A percentile compares a stretch with the other conserved stretches of the same genome.
Conservation (phyloP, 2,329 filamentous ascomycete genomes). For the Cladosporium sp. region DNA sequence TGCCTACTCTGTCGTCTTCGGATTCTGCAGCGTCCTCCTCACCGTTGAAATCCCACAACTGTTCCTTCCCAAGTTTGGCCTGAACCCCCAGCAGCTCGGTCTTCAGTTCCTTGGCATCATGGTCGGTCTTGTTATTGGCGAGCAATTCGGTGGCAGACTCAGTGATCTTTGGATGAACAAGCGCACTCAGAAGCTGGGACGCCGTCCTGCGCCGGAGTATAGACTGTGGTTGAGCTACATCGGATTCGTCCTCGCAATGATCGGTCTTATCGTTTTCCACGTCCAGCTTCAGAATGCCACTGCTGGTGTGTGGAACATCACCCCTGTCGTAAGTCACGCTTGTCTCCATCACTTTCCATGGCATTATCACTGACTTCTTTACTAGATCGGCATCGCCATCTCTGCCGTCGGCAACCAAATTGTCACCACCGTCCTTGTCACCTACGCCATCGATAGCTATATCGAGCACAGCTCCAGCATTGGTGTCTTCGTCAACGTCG, state of each 20-base stretch:
- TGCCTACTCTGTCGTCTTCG: constrained; percentile 55
- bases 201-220: constrained; percentile 43
- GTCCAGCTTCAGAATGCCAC: constrained; percentile 46
- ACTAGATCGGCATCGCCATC: constrained; percentile 39
- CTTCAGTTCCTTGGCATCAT: constrained; percentile 55
- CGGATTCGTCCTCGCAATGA: constrained; percentile 47
- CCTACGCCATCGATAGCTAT: constrained; percentile 57
- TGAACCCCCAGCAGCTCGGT: constrained; percentile 55
- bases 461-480: constrained; percentile 49
- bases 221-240: constrained; percentile 55
- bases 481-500: constrained; percentile 55
- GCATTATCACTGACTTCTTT: constrained; percentile 25
- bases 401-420: constrained; percentile 55
- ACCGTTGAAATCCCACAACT: constrained; percentile 58
- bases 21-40: constrained; percentile 49
- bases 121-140: constrained; percentile 53
- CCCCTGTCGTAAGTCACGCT: constrained; percentile 44
- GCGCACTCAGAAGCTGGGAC: constrained; percentile 32
- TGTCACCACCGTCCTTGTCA: constrained; percentile 56
- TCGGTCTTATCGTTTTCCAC: constrained; percentile 52
- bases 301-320: constrained; percentile 49
- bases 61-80: constrained; percentile 50
- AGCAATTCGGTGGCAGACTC: constrained; percentile 52
- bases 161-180: constrained; percentile 52
- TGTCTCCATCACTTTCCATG: constrained; percentile 33